Evolutionary conservation across 2,329 filamentous ascomycete species (phyloP).

Genomic region (Mycocentrospora acerina): DNA sequence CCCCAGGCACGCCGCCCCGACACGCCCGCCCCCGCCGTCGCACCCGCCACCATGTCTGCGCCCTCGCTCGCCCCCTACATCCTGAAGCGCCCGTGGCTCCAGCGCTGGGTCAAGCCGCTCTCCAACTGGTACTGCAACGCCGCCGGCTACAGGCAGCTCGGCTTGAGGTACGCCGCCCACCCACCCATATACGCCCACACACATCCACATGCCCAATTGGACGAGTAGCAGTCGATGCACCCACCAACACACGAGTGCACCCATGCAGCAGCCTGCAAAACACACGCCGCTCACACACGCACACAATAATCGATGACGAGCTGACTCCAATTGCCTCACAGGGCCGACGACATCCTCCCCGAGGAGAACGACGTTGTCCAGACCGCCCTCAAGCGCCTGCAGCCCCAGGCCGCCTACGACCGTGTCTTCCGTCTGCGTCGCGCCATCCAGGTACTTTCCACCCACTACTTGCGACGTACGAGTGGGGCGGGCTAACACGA

Average conservation of each 20-base stretch:
- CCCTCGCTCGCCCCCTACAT: constrained; percentile 75
- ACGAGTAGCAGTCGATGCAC: too few species aligned
- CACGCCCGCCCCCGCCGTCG: constrained; percentile 19
- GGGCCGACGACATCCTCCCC: constrained; percentile 90
- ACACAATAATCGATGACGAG: too few species aligned
- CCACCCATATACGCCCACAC: too few species aligned
- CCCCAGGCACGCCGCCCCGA: constrained; percentile 26
- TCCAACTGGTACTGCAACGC: constrained; percentile 87
- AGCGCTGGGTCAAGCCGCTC: constrained; percentile 74
- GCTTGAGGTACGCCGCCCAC: constrained; percentile 71
- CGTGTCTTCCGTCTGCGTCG: constrained; percentile 96
- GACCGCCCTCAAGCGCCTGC: constrained; percentile 85
- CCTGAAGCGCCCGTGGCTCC: constrained; percentile 82
- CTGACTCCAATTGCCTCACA: constrained; percentile 48
- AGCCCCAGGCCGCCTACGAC: constrained; percentile 89
- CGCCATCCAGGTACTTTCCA: constrained; percentile 73
- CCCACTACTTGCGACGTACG: neutral
- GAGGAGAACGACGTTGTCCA: constrained; percentile 89
- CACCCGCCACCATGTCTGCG: constrained; percentile 62
- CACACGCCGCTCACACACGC: too few species aligned
- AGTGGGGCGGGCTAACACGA: constrained; percentile 18
- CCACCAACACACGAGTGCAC: too few species aligned
- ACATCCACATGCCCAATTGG: too few species aligned
- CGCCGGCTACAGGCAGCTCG: constrained; percentile 89
- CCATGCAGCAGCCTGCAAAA: too few species aligned